Evolutionary conservation across 768 basidiomycete species (phyloP).

Genomic region (Podaxis rugospora): DNA sequence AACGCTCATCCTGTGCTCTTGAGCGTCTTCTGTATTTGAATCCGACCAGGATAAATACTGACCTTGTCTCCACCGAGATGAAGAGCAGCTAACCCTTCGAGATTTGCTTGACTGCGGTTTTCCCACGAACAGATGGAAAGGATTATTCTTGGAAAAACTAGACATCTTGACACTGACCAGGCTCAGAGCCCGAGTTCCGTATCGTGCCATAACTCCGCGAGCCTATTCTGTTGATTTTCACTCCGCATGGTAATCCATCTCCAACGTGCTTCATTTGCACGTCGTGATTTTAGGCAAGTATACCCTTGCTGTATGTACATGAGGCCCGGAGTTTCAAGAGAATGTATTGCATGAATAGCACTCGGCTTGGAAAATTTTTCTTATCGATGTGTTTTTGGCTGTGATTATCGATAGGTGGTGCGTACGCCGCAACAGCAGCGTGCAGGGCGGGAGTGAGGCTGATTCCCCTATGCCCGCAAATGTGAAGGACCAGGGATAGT

Average conservation of each 20-base stretch:
- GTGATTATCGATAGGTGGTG: slow-evolving; percentile 8
- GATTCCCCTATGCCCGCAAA: slow-evolving; percentile 10
- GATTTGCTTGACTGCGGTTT: background rate
- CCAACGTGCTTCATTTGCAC: slow-evolving; percentile 9
- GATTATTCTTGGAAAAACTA: slow-evolving; percentile 3
- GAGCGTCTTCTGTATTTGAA: background rate
- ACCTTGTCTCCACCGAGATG: background rate
- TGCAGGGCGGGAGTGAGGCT: slow-evolving; percentile 5
- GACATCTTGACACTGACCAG: background rate
- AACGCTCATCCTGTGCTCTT: background rate
- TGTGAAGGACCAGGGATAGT: slow-evolving; percentile 9
- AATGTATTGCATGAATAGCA: background rate
- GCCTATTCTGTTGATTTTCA: background rate
- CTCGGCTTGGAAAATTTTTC: background rate
- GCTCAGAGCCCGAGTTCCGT: slow-evolving; percentile 5
- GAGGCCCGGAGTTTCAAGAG: slow-evolving; percentile 2
- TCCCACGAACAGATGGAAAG: slow-evolving; percentile 2
- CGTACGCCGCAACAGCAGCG: slow-evolving; percentile 1
- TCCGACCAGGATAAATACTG: background rate
- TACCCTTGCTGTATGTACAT: background rate
- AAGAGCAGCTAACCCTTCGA: background rate
- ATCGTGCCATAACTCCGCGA: slow-evolving; percentile 5
- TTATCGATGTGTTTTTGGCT: slow-evolving; percentile 10
- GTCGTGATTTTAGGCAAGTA: background rate
- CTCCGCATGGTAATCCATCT: background rate